phyloP scores from a whole-genome alignment of 176 grass and related monocot species.

The Carex pumila region DNA sequence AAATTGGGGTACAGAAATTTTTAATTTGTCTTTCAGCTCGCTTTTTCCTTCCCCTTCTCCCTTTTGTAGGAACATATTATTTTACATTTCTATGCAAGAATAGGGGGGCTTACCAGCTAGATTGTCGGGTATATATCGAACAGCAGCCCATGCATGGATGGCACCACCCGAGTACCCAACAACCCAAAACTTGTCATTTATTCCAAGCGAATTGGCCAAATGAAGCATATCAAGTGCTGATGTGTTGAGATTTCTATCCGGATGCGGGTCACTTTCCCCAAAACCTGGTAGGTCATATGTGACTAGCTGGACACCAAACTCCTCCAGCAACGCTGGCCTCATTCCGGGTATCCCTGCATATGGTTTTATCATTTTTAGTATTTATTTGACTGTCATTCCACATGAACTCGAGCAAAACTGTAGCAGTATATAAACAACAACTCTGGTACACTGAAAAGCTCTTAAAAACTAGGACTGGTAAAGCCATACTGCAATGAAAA shows the following conservation, averaged over 20 bases:
- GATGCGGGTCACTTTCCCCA: slow-evolving; percentile 98
- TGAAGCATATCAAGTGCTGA: slow-evolving; percentile 94
- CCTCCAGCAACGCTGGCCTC: slow-evolving; percentile 55
- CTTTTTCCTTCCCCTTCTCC: too few species aligned
- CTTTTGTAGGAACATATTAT: background rate
- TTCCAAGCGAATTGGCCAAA: slow-evolving; percentile 56
- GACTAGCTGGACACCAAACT: slow-evolving; percentile 81
- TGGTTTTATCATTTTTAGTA: slow-evolving; percentile 13
- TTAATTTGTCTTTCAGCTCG: too few species aligned
- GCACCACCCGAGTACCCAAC: slow-evolving; percentile 79
- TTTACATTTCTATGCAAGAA: background rate
- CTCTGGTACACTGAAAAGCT: background rate
- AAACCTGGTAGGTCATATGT: slow-evolving; percentile 98
- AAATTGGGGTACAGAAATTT: too few species aligned
- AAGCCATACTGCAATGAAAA: background rate
- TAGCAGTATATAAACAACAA: background rate
- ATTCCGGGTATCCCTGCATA: slow-evolving; percentile 81
- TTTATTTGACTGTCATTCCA: background rate
- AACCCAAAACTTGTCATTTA: slow-evolving; percentile 78
- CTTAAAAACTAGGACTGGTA: background rate
- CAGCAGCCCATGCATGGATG: slow-evolving; percentile 94
- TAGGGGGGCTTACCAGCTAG: slow-evolving; percentile 45
- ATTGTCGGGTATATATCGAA: slow-evolving; percentile 84
- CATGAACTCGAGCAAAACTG: background rate
- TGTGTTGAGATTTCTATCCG: slow-evolving; percentile 69